Percentiles rank a stretch among this genome's conserved stretches.
Evolutionary conservation across 2,329 filamentous ascomycete genomes (phyloP).

Genomic region (Sporothrix phasma): DNA sequence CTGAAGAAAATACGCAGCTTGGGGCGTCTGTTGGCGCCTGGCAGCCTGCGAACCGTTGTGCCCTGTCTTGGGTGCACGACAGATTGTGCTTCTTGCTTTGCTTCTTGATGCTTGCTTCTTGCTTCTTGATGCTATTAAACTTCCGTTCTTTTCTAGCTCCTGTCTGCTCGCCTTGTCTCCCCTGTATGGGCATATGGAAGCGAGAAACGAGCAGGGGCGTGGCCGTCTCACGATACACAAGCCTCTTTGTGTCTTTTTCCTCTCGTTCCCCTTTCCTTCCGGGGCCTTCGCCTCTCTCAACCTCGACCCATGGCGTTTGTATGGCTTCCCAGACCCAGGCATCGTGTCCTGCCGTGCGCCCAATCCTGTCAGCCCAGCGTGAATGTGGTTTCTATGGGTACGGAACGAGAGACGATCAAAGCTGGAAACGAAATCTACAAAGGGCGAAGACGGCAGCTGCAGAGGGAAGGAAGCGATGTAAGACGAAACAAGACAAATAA

Average conservation of each 20-base stretch:
- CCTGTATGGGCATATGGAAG: conserved; percentile 4
- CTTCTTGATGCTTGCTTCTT: not conserved
- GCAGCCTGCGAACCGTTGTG: not conserved
- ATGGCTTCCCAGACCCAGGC: not conserved
- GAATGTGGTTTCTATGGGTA: conserved; percentile 5
- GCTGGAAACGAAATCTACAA: not conserved
- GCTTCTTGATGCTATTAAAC: not conserved
- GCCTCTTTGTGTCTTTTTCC: not conserved
- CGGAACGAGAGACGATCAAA: not conserved
- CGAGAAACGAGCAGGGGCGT: not conserved
- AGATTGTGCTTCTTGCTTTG: not conserved
- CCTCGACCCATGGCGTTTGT: not conserved
- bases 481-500: conserved; percentile 9
- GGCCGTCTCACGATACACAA: not conserved
- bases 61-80: not conserved
- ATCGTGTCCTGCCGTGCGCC: not conserved
- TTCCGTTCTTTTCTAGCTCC: not conserved
- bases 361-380: conserved; percentile 8
- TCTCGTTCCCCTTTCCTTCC: not conserved
- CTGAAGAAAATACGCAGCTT: too few relatives aligned
- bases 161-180: not conserved
- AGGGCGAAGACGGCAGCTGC: not conserved
- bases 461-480: not conserved
- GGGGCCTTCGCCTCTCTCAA: not conserved
- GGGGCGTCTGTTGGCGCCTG: not conserved